A percentile compares a stretch with the other conserved stretches of the same genome.
Evolutionary conservation across 352 stramenopile genomes (phyloP).

Genomic region (Ophiocytium majus): DNA sequence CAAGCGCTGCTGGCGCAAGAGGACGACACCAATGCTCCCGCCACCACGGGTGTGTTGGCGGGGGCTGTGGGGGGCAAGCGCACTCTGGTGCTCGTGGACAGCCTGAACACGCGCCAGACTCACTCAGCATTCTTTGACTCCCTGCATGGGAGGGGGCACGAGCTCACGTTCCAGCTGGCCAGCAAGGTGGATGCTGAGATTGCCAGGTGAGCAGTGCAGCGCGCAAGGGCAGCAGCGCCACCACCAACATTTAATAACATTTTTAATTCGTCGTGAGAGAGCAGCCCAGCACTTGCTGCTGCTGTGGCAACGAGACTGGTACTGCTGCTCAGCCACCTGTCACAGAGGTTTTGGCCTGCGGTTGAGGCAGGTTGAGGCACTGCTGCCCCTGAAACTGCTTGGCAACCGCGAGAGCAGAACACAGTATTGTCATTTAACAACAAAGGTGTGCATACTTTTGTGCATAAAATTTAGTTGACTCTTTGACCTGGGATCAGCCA

Average conservation of each 20-base stretch:
- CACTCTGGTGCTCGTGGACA: constrained; percentile 58
- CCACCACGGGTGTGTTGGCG: constrained; percentile 41
- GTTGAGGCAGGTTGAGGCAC: not conserved
- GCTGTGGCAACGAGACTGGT: too few relatives aligned
- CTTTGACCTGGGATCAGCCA: too few relatives aligned
- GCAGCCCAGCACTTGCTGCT: not conserved
- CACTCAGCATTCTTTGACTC: constrained; percentile 58
- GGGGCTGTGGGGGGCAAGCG: constrained; percentile 56
- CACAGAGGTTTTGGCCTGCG: too few relatives aligned
- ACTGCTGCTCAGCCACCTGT: too few relatives aligned
- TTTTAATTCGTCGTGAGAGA: not conserved
- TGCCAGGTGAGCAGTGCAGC: constrained; percentile 12
- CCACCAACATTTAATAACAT: not conserved
- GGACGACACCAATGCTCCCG: constrained; percentile 30
- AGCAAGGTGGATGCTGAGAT: constrained; percentile 18
- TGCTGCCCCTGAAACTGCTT: not conserved
- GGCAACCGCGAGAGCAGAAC: too few relatives aligned
- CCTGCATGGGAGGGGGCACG: constrained; percentile 32
- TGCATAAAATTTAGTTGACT: too few relatives aligned
- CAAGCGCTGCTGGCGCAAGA: too few relatives aligned
- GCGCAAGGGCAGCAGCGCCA: too few relatives aligned
- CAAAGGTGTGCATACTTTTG: too few relatives aligned
- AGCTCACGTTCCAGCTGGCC: constrained; percentile 38
- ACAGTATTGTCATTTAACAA: too few relatives aligned
- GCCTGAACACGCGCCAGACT: constrained; percentile 38